Conservation (phyloP, 2,329 filamentous ascomycete genomes). For the Metarhizium humberi region DNA sequence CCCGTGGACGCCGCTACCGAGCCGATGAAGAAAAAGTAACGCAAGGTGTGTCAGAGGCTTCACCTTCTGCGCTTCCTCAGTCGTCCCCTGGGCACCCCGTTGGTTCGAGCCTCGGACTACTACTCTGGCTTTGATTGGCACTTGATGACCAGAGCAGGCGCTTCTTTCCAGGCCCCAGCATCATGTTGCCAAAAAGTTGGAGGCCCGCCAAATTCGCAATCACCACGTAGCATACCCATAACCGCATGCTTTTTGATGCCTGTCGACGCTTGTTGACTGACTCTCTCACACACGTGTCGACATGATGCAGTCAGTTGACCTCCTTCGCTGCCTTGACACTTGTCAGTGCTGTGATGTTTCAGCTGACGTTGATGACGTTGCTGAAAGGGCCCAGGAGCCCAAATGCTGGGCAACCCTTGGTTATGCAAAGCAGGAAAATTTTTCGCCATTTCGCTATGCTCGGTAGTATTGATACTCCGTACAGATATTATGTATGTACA, state of each 20-base stretch:
- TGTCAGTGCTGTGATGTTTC: neutral
- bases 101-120: too few species aligned
- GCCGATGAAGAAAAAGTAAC: constrained; percentile 1
- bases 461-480: neutral
- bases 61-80: neutral
- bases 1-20: constrained; percentile 5
- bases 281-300: neutral
- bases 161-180: neutral
- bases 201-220: neutral
- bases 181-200: neutral
- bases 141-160: too few species aligned
- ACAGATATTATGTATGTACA: neutral
- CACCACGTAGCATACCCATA: neutral
- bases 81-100: neutral
- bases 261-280: neutral
- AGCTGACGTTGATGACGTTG: neutral
- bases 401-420: neutral
- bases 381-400: neutral
- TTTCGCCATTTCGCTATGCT: neutral
- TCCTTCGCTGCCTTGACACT: neutral
- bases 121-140: too few species aligned
- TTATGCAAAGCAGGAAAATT: neutral
- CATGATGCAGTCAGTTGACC: neutral
- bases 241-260: neutral
- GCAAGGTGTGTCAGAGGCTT: neutral